Conservation (phyloP, 805 yeast species). For the Kodamaea nitidulidarum region DNA sequence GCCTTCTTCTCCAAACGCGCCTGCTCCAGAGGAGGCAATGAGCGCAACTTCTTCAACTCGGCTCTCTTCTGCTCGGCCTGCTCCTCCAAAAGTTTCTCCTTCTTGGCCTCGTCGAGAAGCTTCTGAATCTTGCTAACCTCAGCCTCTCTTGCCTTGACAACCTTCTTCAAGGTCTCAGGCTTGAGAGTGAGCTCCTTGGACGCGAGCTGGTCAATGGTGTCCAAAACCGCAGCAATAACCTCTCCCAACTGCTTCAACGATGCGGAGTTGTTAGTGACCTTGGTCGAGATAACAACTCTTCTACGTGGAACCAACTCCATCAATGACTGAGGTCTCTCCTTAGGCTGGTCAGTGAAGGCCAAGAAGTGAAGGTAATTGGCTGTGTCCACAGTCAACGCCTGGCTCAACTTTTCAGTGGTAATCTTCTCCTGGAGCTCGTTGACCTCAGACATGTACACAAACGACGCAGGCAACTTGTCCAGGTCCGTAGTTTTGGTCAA, state of each 20-base stretch:
- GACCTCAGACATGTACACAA: conserved; percentile 86
- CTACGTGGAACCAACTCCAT: conserved; percentile 52
- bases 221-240: conserved; percentile 53
- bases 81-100: conserved; percentile 66
- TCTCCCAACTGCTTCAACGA: conserved; percentile 49
- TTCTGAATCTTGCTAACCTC: conserved; percentile 71
- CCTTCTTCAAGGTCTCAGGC: conserved; percentile 72
- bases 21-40: conserved; percentile 72
- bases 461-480: conserved; percentile 62
- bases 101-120: conserved; percentile 57
- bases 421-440: conserved; percentile 72
- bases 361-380: conserved; percentile 56
- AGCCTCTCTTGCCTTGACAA: conserved; percentile 69
- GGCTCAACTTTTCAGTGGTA: conserved; percentile 42
- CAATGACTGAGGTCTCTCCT: conserved; percentile 61
- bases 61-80: conserved; percentile 66
- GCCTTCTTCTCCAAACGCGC: conserved; percentile 74
- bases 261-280: conserved; percentile 45
- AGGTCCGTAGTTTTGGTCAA: conserved; percentile 80
- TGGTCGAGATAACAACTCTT: conserved; percentile 52
- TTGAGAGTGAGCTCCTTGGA: conserved; percentile 51
- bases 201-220: conserved; percentile 56
- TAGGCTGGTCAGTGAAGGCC: conserved; percentile 80
- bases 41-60: conserved; percentile 54
- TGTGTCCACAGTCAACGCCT: conserved; percentile 40